Conservation (phyloP, 1,139 yeast species). For the Hyphopichia burtonii region DNA sequence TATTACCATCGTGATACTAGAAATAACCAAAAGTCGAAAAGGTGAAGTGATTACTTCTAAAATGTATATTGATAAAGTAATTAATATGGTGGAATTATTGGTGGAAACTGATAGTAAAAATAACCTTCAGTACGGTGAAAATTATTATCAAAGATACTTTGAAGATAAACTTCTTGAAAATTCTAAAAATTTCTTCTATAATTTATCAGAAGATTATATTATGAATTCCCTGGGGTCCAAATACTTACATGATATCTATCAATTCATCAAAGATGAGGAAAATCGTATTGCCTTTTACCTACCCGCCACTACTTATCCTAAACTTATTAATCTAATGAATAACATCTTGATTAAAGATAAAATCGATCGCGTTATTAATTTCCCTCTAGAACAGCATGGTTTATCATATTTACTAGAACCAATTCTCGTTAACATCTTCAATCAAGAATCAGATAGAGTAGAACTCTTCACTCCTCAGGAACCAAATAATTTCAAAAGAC, state of each 20-base stretch:
- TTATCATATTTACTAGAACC: slow-evolving; percentile 54
- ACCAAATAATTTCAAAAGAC: slow-evolving; percentile 3
- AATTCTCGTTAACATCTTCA: slow-evolving; percentile 19
- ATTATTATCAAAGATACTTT: slow-evolving; percentile 61
- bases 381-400: slow-evolving; percentile 54
- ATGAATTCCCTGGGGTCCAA: slow-evolving; percentile 44
- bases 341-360: slow-evolving; percentile 62
- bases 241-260: slow-evolving; percentile 54
- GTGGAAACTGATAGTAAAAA: slow-evolving; percentile 40
- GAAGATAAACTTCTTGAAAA: slow-evolving; percentile 62
- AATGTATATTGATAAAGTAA: slow-evolving; percentile 56
- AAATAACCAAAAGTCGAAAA: slow-evolving; percentile 58
- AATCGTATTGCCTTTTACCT: slow-evolving; percentile 54
- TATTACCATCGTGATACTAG: slow-evolving; percentile 51
- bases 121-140: slow-evolving; percentile 42
- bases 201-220: slow-evolving; percentile 43
- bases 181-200: slow-evolving; percentile 56
- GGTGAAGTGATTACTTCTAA: slow-evolving; percentile 60
- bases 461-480: slow-evolving; percentile 1
- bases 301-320: slow-evolving; percentile 54
- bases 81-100: slow-evolving; percentile 66
- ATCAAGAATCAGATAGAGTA: slow-evolving; percentile 8
- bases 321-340: slow-evolving; percentile 56
- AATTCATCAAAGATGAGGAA: slow-evolving; percentile 59
- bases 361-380: slow-evolving; percentile 44